Evolutionary conservation across 2,329 filamentous ascomycete genomes (phyloP).

Genomic region (Talaromyces piceae): DNA sequence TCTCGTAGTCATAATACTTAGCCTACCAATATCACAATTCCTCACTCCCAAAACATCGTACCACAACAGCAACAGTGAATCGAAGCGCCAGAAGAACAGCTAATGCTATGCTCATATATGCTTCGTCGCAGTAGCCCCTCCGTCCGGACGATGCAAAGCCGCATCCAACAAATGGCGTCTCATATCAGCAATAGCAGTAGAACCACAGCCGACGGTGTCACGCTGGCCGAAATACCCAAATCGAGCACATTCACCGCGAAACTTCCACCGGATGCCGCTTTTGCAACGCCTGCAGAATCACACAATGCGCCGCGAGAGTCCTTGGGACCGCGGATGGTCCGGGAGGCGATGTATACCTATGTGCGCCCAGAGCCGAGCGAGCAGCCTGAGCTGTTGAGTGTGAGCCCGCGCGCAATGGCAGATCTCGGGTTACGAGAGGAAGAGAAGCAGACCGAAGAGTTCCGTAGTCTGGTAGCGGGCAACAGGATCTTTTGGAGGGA

Average conservation of each 20-base stretch:
- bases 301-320: conserved; percentile 71
- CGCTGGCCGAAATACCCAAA: conserved; percentile 51
- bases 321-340: conserved; percentile 75
- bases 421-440: conserved; percentile 69
- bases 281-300: conserved; percentile 72
- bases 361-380: conserved; percentile 70
- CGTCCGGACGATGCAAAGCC: conserved; percentile 17
- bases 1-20: too few species aligned
- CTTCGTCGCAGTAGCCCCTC: conserved; percentile 1
- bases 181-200: conserved; percentile 28
- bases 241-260: conserved; percentile 57
- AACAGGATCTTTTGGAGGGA: conserved; percentile 74
- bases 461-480: conserved; percentile 69
- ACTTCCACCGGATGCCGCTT: conserved; percentile 68
- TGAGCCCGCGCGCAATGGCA: conserved; percentile 68
- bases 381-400: conserved; percentile 69
- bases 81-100: too few species aligned
- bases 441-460: conserved; percentile 65
- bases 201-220: conserved; percentile 20
- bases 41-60: not conserved
- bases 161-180: conserved; percentile 40
- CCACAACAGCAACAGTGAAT: too few species aligned
- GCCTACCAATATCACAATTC: not conserved
- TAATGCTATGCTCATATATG: not conserved
- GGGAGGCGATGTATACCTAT: conserved; percentile 79